phyloP scores from a whole-genome alignment of 352 stramenopile species.

The Pythium brassicae region DNA sequence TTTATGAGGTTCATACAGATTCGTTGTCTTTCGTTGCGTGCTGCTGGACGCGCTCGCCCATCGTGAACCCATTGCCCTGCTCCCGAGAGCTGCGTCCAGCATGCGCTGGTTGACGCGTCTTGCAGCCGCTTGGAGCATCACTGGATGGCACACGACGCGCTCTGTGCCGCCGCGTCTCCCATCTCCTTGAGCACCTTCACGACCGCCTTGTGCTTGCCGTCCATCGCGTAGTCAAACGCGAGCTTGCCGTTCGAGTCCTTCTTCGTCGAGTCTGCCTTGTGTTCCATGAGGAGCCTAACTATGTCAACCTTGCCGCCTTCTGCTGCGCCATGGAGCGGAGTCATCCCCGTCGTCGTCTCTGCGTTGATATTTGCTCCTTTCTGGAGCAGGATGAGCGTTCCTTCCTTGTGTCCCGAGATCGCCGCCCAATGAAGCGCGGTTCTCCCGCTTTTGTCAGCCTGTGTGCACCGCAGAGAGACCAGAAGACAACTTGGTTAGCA shows the following conservation, averaged over 20 bases:
- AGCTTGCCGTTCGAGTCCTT: constrained; percentile 90
- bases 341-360: constrained; percentile 89
- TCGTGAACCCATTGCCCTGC: too few species aligned
- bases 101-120: not conserved
- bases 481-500: not conserved
- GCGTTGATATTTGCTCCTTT: constrained; percentile 88
- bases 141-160: constrained; percentile 82
- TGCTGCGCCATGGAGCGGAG: constrained; percentile 81
- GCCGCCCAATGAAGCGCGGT: constrained; percentile 91
- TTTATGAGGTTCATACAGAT: constrained; percentile 28
- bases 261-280: constrained; percentile 83
- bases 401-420: constrained; percentile 92
- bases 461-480: not conserved
- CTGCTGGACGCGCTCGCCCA: too few species aligned
- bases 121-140: constrained; percentile 19
- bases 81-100: constrained; percentile 2
- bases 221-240: constrained; percentile 90
- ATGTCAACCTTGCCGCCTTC: constrained; percentile 91
- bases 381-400: constrained; percentile 76
- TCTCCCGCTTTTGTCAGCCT: constrained; percentile 91
- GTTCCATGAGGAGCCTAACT: constrained; percentile 89
- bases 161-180: constrained; percentile 84
- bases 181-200: constrained; percentile 92
- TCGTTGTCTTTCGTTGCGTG: constrained; percentile 5
- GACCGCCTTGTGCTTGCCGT: constrained; percentile 90